phyloP scores from a whole-genome alignment of 495 filamentous ascomycete genomes.

The Aspergillus mulundensis region DNA sequence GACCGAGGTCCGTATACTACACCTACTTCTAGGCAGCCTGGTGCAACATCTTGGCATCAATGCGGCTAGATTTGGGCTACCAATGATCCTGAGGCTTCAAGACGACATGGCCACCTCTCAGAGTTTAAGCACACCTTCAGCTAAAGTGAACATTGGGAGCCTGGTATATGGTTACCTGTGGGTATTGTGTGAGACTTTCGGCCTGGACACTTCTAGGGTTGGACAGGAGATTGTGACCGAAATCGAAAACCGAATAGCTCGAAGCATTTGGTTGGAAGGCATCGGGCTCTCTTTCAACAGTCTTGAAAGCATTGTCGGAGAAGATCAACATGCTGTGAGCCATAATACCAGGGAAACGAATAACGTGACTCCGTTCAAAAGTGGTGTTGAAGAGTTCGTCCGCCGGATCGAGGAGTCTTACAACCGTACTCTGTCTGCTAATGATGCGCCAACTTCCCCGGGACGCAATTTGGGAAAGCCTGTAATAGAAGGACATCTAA shows the following conservation, averaged over 20 bases:
- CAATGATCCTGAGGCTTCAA: slow-evolving; percentile 84
- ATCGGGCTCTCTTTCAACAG: slow-evolving; percentile 51
- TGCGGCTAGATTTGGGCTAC: slow-evolving; percentile 69
- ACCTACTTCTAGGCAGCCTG: slow-evolving; percentile 68
- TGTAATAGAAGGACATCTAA: slow-evolving; percentile 44
- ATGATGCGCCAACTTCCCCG: slow-evolving; percentile 70
- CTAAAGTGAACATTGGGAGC: slow-evolving; percentile 73
- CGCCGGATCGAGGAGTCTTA: slow-evolving; percentile 70
- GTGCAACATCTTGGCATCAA: slow-evolving; percentile 80
- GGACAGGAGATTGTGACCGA: slow-evolving; percentile 70
- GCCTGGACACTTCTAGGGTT: slow-evolving; percentile 62
- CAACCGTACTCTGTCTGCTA: slow-evolving; percentile 47
- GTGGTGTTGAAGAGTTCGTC: slow-evolving; percentile 55
- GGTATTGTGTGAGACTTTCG: slow-evolving; percentile 70
- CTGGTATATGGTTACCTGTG: slow-evolving; percentile 86
- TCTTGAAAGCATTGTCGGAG: slow-evolving; percentile 42
- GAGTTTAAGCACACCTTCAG: slow-evolving; percentile 42
- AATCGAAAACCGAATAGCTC: slow-evolving; percentile 64
- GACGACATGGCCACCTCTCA: slow-evolving; percentile 70
- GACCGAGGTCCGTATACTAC: slow-evolving; percentile 67
- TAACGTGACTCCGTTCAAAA: slow-evolving; percentile 32
- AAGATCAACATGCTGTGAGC: slow-evolving; percentile 18
- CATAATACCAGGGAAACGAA: slow-evolving; percentile 7
- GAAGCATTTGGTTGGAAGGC: slow-evolving; percentile 72
- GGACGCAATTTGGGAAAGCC: slow-evolving; percentile 60